Evolutionary conservation across 768 basidiomycete genomes (phyloP).

Genomic region (Brasilioporus rufonigricans): DNA sequence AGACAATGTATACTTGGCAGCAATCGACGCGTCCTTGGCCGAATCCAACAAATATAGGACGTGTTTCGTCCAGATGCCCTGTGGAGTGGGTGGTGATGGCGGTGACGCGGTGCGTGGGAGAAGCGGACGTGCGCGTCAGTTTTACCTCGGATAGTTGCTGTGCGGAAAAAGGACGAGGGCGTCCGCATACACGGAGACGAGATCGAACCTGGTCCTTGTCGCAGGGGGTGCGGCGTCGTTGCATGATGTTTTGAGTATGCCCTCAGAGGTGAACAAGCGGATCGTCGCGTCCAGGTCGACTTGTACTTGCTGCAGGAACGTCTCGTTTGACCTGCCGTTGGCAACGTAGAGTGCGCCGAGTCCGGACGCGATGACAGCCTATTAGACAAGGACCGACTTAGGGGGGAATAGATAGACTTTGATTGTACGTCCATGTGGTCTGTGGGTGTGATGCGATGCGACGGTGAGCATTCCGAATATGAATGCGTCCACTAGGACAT

Average conservation of each 20-base stretch:
- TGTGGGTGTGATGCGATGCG: constrained; percentile 12
- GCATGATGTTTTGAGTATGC: constrained; percentile 51
- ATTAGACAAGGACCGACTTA: neutral
- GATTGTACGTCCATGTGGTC: constrained; percentile 63
- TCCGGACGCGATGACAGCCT: constrained; percentile 57
- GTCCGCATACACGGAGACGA: neutral
- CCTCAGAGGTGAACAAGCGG: constrained; percentile 34
- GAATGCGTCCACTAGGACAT: neutral
- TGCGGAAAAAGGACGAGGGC: neutral
- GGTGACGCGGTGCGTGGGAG: neutral
- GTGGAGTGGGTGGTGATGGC: too few relatives aligned
- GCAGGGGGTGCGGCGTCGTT: constrained; percentile 44
- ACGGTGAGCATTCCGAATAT: neutral
- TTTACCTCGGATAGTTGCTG: constrained; percentile 34
- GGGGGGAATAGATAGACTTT: constrained; percentile 31
- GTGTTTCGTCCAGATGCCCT: constrained; percentile 50
- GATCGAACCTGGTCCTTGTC: constrained; percentile 42
- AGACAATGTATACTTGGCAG: constrained; percentile 41
- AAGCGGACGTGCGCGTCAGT: neutral
- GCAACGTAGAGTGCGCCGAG: constrained; percentile 45
- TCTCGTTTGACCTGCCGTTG: constrained; percentile 33
- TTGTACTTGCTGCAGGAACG: constrained; percentile 46
- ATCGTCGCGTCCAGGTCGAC: constrained; percentile 54
- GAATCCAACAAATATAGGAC: constrained; percentile 48
- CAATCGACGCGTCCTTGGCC: constrained; percentile 41